These are phyloP conservation scores for Penicillium simplicissimum DNA, from an alignment of 495 filamentous ascomycete species.

Conservation along the genomic window DNA sequence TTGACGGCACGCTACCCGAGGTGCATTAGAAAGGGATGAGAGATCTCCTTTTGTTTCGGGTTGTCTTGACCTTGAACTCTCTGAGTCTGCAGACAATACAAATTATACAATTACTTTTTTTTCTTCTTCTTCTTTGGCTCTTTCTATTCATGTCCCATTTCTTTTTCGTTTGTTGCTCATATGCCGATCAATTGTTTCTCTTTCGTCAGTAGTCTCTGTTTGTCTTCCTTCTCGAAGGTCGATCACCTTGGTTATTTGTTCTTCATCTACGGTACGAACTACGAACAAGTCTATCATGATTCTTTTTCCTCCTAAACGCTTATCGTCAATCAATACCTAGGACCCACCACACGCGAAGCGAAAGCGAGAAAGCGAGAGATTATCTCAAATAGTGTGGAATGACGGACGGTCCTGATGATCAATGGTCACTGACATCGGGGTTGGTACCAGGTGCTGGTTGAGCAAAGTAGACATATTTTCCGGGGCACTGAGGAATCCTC, in stretches of 20 bases:
- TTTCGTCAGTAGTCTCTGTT: too few relatives aligned
- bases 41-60: slow-evolving; percentile 12
- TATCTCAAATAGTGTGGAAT: slow-evolving; percentile 21
- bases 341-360: background rate
- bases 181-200: background rate
- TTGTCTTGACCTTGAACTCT: background rate
- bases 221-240: too few relatives aligned
- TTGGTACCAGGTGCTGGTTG: background rate
- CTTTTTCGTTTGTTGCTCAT: background rate
- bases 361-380: background rate
- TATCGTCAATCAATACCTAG: background rate
- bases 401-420: slow-evolving; percentile 11
- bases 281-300: background rate
- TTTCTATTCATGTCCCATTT: background rate
- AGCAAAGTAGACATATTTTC: slow-evolving; percentile 19
- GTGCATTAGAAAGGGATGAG: slow-evolving; percentile 21
- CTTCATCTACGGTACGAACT: too few relatives aligned
- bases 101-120: background rate
- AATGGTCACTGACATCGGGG: background rate
- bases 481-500: slow-evolving; percentile 9
- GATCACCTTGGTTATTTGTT: too few relatives aligned
- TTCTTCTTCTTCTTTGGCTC: slow-evolving; percentile 1
- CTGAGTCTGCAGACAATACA: background rate
- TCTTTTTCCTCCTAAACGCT: background rate
- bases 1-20: slow-evolving; percentile 18